Base-by-base conservation (phyloP, 2,329 filamentous ascomycete species). In the Cryphonectria nitschkei region DNA sequence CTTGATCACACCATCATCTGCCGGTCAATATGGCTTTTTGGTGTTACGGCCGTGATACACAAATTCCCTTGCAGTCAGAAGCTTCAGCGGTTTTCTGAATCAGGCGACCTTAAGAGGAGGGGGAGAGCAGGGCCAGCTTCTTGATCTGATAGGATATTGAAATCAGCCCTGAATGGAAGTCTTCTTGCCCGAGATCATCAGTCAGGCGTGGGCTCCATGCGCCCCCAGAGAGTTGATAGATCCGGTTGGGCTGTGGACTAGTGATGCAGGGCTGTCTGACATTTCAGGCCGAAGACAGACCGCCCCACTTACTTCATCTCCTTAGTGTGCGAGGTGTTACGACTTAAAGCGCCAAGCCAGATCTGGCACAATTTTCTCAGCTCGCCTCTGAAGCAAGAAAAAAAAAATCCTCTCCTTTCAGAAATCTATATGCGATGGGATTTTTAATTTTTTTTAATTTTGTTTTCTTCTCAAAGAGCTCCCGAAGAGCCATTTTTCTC, bases 1-100 rank as follows among this genome's bases (percentile, higher is more conserved):
- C 32, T 26, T 14, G 34, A 41, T 67, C 65, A 67, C 65, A 50
- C 65, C 50, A 58, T n/a, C 34, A 41, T 56, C 65, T 67, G 65
- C 34, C 26, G 65, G 52, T 67, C 46, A 37, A 56, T 34, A 26
- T 39, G n/a, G 13, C 9, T 29, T 22, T n/a, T 34, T 34, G 2
- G 50, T 58, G 65, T 56, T 58, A 58, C 37, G 37, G 34, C n/a
- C 16, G 58, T 37, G 58, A 19, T 58, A 19, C 26, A 16, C 5
- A 58, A 58, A 6, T 58, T 32, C 5, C 26, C 29, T 58, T 34
- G 29, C 54, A 16, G 54, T 58, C 54, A 58, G 26, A 58, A 8
- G 26, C 29, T 32, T 58, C 9, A n/a, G 4, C 54, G 8, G 16
- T 2, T 58, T 58, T 16, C 52, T 32, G 16, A 34, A 32, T 58